Evolutionary conservation across 768 basidiomycete genomes (phyloP).

Genomic region (Kwoniella sp.): DNA sequence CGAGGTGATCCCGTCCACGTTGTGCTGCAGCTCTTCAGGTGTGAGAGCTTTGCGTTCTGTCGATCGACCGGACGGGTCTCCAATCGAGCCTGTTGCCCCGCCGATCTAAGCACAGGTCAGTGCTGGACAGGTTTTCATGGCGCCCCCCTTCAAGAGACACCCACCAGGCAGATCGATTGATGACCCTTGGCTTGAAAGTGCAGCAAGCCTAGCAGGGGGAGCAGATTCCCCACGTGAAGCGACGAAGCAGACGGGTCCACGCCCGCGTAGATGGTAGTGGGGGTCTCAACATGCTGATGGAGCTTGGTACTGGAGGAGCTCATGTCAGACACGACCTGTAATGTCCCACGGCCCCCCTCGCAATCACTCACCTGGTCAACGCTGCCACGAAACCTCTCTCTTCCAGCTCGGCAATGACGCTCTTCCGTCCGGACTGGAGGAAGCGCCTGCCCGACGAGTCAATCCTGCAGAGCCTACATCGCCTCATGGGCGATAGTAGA

Average conservation of each 20-base stretch:
- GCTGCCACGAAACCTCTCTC: constrained; percentile 45
- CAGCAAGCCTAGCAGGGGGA: constrained; percentile 77
- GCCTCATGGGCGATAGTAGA: background rate
- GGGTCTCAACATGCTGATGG: constrained; percentile 30
- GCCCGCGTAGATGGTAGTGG: constrained; percentile 68
- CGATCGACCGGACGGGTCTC: constrained; percentile 87
- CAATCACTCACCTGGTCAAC: constrained; percentile 44
- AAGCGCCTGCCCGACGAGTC: background rate
- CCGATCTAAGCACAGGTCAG: constrained; percentile 81
- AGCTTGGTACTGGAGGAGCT: constrained; percentile 30
- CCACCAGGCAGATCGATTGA: constrained; percentile 72
- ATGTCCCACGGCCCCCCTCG: too few species aligned
- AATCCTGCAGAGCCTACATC: background rate
- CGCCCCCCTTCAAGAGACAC: too few species aligned
- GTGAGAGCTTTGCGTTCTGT: constrained; percentile 72
- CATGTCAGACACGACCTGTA: too few species aligned
- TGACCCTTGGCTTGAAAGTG: constrained; percentile 89
- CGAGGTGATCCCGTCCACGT: constrained; percentile 61
- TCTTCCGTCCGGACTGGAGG: background rate
- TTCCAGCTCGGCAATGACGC: constrained; percentile 40
- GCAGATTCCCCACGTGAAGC: constrained; percentile 87
- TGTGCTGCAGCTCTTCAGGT: constrained; percentile 59
- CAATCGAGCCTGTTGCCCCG: constrained; percentile 91
- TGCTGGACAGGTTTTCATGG: constrained; percentile 4
- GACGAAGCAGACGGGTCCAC: constrained; percentile 88